Percentiles rank a stretch among this genome's conserved stretches.
These are phyloP conservation scores for Penicillium malachiteum DNA, from an alignment of 495 filamentous ascomycete species.

Conservation along the genomic window DNA sequence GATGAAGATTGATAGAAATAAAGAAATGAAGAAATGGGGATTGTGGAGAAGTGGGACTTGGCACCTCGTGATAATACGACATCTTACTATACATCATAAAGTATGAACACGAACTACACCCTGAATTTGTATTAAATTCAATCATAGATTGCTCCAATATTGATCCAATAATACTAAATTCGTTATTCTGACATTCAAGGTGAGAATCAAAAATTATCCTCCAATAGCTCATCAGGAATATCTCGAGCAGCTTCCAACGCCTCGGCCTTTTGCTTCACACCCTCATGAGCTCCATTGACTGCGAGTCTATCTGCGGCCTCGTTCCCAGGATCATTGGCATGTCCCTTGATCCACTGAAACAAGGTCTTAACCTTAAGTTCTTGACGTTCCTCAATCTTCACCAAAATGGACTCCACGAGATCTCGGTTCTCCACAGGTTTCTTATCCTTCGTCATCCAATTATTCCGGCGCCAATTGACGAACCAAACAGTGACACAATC, in stretches of 20 bases:
- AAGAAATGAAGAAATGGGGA: no score
- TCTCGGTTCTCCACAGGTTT: constrained; percentile 84
- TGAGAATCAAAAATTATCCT: constrained; percentile 28
- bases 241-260: constrained; percentile 24
- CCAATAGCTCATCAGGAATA: constrained; percentile 33
- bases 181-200: not conserved
- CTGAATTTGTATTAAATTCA: no score
- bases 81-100: no score
- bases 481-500: constrained; percentile 89
- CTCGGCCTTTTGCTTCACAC: constrained; percentile 32
- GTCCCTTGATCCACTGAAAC: constrained; percentile 89
- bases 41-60: no score
- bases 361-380: constrained; percentile 57
- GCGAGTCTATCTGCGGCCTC: constrained; percentile 78
- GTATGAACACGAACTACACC: no score
- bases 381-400: constrained; percentile 69
- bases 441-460: constrained; percentile 69
- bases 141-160: no score
- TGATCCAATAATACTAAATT: no score
- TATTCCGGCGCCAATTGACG: constrained; percentile 71
- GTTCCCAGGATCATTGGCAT: constrained; percentile 67
- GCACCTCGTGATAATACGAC: no score
- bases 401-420: constrained; percentile 69
- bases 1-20: not conserved
- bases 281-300: constrained; percentile 54